phyloP scores from a whole-genome alignment of 768 basidiomycete species.

The Guyanaporus albipodus region DNA sequence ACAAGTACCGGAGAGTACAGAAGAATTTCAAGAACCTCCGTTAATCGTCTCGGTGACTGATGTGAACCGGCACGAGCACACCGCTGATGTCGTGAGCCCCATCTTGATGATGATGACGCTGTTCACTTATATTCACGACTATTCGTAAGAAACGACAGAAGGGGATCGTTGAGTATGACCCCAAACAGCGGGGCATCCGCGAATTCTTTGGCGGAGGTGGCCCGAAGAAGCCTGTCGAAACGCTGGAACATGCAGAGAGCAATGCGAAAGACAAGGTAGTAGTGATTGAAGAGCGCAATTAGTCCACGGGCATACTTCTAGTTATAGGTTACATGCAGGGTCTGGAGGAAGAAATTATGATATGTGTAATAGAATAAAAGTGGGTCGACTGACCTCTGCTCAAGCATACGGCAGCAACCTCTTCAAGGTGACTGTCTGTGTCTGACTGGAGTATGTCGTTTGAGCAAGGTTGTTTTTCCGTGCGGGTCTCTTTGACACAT shows the following conservation, averaged over 20 bases:
- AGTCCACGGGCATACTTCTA: slow-evolving; percentile 1
- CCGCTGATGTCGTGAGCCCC: slow-evolving; percentile 49
- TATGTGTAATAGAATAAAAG: too few relatives aligned
- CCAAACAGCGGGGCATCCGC: slow-evolving; percentile 70
- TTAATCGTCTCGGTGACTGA: slow-evolving; percentile 46
- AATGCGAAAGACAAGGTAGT: slow-evolving; percentile 28
- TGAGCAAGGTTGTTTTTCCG: slow-evolving; percentile 63
- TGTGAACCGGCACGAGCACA: slow-evolving; percentile 55
- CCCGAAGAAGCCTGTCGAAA: slow-evolving; percentile 11
- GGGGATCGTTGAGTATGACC: slow-evolving; percentile 76
- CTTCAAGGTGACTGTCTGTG: slow-evolving; percentile 66
- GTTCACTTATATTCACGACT: slow-evolving; percentile 10
- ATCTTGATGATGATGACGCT: neutral
- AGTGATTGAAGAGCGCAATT: slow-evolving; percentile 7
- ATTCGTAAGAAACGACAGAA: slow-evolving; percentile 56
- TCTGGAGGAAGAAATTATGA: neutral
- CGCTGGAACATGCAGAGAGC: slow-evolving; percentile 18
- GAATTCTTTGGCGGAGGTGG: slow-evolving; percentile 57
- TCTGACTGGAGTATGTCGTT: slow-evolving; percentile 60
- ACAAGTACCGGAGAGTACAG: slow-evolving; percentile 18
- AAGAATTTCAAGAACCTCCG: slow-evolving; percentile 28
- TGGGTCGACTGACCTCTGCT: slow-evolving; percentile 16
- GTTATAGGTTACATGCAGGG: slow-evolving; percentile 8
- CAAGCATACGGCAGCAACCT: slow-evolving; percentile 71
- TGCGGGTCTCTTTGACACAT: slow-evolving; percentile 59